Evolutionary conservation across 306 rosid genomes (phyloP).

Genomic region (Casuarina cunninghamiana): DNA sequence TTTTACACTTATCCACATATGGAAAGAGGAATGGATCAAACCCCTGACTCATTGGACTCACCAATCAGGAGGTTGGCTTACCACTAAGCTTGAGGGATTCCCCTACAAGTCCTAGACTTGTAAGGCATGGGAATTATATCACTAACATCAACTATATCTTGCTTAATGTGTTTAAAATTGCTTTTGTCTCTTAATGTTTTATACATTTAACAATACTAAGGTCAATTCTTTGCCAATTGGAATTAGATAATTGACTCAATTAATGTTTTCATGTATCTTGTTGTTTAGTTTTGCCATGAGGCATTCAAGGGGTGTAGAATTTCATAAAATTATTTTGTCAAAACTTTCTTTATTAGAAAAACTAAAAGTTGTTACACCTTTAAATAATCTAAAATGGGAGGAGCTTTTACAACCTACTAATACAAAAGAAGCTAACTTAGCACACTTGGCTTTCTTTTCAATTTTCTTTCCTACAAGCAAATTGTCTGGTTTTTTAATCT

Average conservation of each 20-base stretch:
- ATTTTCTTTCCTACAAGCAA: too few species aligned
- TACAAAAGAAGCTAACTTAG: neutral
- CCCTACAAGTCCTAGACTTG: constrained; percentile 6
- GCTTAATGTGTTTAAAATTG: constrained; percentile 10
- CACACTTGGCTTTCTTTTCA: too few species aligned
- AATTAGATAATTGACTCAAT: constrained; percentile 3
- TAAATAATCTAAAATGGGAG: constrained; percentile 1
- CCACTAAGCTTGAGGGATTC: too few species aligned
- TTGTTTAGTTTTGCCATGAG: neutral
- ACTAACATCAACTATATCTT: constrained; percentile 27
- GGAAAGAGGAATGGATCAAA: too few species aligned
- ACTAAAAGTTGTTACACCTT: constrained; percentile 19
- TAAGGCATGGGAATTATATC: neutral
- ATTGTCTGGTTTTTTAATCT: too few species aligned
- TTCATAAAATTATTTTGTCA: constrained; percentile 7
- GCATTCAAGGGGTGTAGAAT: neutral
- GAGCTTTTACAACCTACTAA: neutral
- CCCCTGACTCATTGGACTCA: too few species aligned
- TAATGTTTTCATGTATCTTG: constrained; percentile 24
- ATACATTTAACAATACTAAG: constrained; percentile 6
- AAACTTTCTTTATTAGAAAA: constrained; percentile 27
- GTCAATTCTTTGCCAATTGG: constrained; percentile 10
- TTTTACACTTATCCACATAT: too few species aligned
- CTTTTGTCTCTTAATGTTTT: constrained; percentile 13
- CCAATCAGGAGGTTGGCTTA: too few species aligned